Conservation (phyloP, 108 stramenopile species). For the Schizochytrium sp. region DNA sequence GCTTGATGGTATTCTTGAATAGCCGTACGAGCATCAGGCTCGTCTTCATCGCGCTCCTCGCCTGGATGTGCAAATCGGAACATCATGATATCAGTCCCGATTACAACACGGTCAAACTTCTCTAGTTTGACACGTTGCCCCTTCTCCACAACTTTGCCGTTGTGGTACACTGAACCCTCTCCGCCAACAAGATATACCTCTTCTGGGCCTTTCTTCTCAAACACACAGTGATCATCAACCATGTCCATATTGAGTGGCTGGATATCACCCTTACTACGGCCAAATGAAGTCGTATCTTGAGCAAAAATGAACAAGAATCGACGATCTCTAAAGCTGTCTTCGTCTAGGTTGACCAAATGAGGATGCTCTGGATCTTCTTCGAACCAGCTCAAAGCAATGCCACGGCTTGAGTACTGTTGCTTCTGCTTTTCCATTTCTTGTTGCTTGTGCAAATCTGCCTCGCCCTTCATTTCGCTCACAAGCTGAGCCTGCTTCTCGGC, state of each 20-base stretch:
- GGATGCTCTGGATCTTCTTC: slow-evolving; percentile 65
- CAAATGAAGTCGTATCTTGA: slow-evolving; percentile 69
- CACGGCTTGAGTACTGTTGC: slow-evolving; percentile 72
- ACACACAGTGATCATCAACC: slow-evolving; percentile 66
- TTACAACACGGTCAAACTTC: slow-evolving; percentile 70
- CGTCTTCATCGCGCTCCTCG: slow-evolving; percentile 27
- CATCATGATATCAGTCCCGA: slow-evolving; percentile 66
- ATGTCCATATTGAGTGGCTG: slow-evolving; percentile 74
- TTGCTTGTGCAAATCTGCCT: slow-evolving; percentile 62
- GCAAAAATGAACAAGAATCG: slow-evolving; percentile 75
- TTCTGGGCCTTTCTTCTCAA: slow-evolving; percentile 66
- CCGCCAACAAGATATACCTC: slow-evolving; percentile 68
- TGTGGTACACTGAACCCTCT: slow-evolving; percentile 73
- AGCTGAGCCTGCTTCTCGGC: slow-evolving; percentile 72
- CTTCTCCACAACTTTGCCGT: slow-evolving; percentile 70
- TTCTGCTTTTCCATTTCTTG: slow-evolving; percentile 73
- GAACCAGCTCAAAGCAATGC: slow-evolving; percentile 71
- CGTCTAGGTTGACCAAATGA: slow-evolving; percentile 76
- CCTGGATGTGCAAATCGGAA: slow-evolving; percentile 8
- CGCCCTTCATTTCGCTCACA: slow-evolving; percentile 36
- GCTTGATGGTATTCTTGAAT: slow-evolving; percentile 17
- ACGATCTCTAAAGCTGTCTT: slow-evolving; percentile 75
- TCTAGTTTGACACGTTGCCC: slow-evolving; percentile 66
- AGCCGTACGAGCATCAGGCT: background rate
- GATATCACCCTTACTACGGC: slow-evolving; percentile 75